phyloP scores from a whole-genome alignment of 176 grass and related monocot genomes.

The Oryza glumipatula region DNA sequence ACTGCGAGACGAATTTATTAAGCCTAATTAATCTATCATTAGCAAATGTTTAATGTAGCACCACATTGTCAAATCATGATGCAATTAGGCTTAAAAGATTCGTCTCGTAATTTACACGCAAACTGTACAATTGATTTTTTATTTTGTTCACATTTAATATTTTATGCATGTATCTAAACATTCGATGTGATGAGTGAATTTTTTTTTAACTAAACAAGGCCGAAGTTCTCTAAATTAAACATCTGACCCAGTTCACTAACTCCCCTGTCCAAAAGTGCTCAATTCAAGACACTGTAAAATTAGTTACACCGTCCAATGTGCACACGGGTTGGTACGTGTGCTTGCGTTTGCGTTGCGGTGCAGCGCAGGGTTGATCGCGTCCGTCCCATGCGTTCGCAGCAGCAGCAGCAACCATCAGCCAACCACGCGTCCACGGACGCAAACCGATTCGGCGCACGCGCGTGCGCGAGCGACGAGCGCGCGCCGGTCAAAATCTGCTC shows the following conservation, averaged over 20 bases:
- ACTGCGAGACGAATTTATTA: no score
- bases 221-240: neutral
- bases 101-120: no score
- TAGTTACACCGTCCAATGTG: neutral
- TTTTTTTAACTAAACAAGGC: no score
- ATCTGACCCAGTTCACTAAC: neutral
- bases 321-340: neutral
- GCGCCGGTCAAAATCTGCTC: constrained; percentile 48
- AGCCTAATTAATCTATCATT: no score
- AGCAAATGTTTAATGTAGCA: no score
- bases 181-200: no score
- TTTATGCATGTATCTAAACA: no score
- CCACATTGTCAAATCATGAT: no score
- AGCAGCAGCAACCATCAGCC: neutral
- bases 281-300: constrained; percentile 13
- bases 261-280: neutral
- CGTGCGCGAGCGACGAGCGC: neutral
- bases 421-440: neutral
- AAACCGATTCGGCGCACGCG: constrained; percentile 22
- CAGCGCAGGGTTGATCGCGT: neutral
- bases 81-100: no score
- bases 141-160: no score
- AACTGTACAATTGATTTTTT: no score
- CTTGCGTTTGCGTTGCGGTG: neutral
- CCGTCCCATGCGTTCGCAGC: neutral